These are phyloP conservation scores for Strobilomyces echinocephalus DNA, from an alignment of 768 basidiomycete genomes.

Conservation along the genomic window DNA sequence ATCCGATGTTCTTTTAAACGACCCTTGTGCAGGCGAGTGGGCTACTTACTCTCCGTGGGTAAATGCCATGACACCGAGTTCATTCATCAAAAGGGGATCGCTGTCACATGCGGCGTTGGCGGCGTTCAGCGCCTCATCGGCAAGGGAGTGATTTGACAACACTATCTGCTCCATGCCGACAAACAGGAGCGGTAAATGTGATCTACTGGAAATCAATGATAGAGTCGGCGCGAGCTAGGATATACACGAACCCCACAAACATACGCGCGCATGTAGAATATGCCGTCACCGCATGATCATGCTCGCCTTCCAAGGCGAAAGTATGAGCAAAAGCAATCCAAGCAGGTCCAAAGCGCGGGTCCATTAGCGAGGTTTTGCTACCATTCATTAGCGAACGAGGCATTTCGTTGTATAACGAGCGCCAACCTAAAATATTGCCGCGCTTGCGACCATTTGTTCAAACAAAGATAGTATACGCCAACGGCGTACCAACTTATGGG, in stretches of 20 bases:
- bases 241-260: constrained; percentile 76
- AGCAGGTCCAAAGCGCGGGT: constrained; percentile 91
- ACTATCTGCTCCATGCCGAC: constrained; percentile 98
- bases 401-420: neutral
- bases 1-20: constrained; percentile 26
- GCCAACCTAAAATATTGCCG: constrained; percentile 89
- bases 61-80: constrained; percentile 89
- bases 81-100: constrained; percentile 88
- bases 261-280: constrained; percentile 95
- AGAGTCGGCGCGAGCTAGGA: neutral
- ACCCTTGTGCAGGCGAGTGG: neutral
- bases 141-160: constrained; percentile 73
- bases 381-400: constrained; percentile 4
- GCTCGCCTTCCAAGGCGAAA: constrained; percentile 95
- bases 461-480: constrained; percentile 91
- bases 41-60: constrained; percentile 71
- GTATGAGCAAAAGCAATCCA: constrained; percentile 99
- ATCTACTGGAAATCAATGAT: constrained; percentile 47
- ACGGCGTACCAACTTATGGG: constrained; percentile 98
- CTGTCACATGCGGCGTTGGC: constrained; percentile 76
- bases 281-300: constrained; percentile 96
- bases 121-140: constrained; percentile 84
- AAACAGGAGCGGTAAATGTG: constrained; percentile 90
- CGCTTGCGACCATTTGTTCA: constrained; percentile 84
- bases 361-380: constrained; percentile 96